These are phyloP conservation scores for Colletotrichum sp. DNA, from an alignment of 2,329 filamentous ascomycete species.

Conservation along the genomic window DNA sequence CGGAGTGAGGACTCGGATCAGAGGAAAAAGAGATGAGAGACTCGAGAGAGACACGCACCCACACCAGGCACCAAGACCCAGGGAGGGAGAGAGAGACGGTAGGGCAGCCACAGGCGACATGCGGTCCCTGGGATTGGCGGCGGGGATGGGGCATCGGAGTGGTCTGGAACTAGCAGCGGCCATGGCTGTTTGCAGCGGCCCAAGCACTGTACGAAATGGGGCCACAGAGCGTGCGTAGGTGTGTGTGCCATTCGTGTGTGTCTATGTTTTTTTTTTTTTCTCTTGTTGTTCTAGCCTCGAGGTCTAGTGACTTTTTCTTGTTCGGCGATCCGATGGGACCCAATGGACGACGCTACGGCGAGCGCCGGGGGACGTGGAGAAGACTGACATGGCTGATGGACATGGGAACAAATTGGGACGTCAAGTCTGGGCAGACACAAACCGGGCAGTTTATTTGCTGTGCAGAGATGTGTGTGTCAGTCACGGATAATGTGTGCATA, in stretches of 20 bases:
- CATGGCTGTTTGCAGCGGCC: slow-evolving; percentile 1
- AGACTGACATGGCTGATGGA: background rate
- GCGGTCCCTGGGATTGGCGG: background rate
- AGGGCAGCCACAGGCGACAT: background rate
- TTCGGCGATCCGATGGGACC: background rate
- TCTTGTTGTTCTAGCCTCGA: background rate
- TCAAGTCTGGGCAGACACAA: background rate
- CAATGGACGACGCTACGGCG: background rate
- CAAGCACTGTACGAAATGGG: background rate
- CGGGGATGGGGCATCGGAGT: background rate
- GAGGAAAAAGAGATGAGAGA: background rate
- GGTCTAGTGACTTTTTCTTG: background rate
- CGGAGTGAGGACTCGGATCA: background rate
- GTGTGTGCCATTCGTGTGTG: background rate
- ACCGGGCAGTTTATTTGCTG: background rate
- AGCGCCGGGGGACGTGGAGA: background rate
- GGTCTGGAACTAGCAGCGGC: background rate
- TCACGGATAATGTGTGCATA: background rate
- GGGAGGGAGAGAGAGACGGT: background rate
- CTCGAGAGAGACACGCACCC: background rate
- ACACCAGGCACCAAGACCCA: background rate
- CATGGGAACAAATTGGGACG: background rate
- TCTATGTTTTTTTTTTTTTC: background rate
- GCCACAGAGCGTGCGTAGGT: background rate
- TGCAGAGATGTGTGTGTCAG: background rate